Evolutionary conservation across 2,329 filamentous ascomycete species (phyloP).

Genomic region (Neonectria faginata): DNA sequence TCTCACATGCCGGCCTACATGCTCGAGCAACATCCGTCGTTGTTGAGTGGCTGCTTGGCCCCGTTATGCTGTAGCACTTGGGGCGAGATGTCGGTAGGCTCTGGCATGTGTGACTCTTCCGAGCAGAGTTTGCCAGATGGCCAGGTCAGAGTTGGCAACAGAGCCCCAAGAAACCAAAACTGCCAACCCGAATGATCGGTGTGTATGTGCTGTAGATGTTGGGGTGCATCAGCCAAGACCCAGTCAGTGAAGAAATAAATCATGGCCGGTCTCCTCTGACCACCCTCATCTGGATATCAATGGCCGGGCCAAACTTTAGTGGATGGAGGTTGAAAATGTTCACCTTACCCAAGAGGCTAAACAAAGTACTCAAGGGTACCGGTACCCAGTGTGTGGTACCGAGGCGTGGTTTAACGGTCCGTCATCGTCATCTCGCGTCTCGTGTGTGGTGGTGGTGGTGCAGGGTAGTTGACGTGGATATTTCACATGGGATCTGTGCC

Average conservation of each 20-base stretch:
- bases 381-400: slow-evolving; percentile 40
- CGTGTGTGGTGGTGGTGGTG: slow-evolving; percentile 19
- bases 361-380: slow-evolving; percentile 34
- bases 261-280: slow-evolving; percentile 11
- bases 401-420: slow-evolving; percentile 30
- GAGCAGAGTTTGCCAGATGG: slow-evolving; percentile 9
- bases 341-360: slow-evolving; percentile 26
- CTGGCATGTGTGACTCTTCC: slow-evolving; percentile 16
- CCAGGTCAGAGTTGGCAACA: slow-evolving; percentile 23
- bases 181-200: slow-evolving; percentile 10
- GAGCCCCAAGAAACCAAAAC: slow-evolving; percentile 1
- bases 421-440: slow-evolving; percentile 43
- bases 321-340: slow-evolving; percentile 13
- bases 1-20: slow-evolving; percentile 16
- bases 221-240: slow-evolving; percentile 5
- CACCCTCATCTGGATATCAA: slow-evolving; percentile 22
- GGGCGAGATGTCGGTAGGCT: slow-evolving; percentile 9
- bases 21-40: slow-evolving; percentile 11
- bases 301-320: background rate
- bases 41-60: slow-evolving; percentile 21
- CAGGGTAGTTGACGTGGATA: slow-evolving; percentile 21
- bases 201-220: background rate
- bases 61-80: background rate
- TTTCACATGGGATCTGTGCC: slow-evolving; percentile 23
- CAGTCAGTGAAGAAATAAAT: slow-evolving; percentile 24